These are phyloP conservation scores for Lasiosphaeria miniovina DNA, from an alignment of 495 filamentous ascomycete species.

Conservation along the genomic window DNA sequence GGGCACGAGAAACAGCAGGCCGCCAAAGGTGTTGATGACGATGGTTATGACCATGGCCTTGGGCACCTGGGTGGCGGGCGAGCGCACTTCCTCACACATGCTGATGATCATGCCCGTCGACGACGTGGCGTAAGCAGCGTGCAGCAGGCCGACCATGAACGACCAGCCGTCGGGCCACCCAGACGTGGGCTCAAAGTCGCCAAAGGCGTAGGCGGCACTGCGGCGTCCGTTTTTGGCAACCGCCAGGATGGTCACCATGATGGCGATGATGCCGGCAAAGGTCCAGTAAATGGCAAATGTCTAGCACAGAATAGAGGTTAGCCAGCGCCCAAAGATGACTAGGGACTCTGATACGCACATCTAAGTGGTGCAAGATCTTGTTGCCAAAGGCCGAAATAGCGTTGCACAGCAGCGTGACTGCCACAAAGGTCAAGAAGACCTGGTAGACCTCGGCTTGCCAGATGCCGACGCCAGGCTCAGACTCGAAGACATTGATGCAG, in stretches of 20 bases:
- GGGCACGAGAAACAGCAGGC: conserved; percentile 48
- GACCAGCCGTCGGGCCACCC: conserved; percentile 51
- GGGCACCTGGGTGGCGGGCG: conserved; percentile 47
- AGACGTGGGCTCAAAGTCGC: conserved; percentile 44
- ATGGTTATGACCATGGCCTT: conserved; percentile 52
- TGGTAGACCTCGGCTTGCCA: conserved; percentile 52
- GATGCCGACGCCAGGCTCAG: conserved; percentile 32
- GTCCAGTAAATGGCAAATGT: conserved; percentile 53
- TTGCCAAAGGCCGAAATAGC: conserved; percentile 57
- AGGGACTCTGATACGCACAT: conserved; percentile 35
- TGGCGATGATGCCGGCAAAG: conserved; percentile 45
- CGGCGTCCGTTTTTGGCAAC: conserved; percentile 45
- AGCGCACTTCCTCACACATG: conserved; percentile 51
- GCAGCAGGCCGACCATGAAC: conserved; percentile 46
- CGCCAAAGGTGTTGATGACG: conserved; percentile 46
- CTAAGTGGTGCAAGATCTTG: conserved; percentile 53
- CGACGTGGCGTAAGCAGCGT: conserved; percentile 50
- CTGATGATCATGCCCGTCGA: conserved; percentile 54
- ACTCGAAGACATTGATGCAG: conserved; percentile 54
- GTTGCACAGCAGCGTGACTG: conserved; percentile 52
- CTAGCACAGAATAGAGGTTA: conserved; percentile 16
- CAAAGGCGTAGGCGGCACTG: conserved; percentile 39
- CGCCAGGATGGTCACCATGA: conserved; percentile 41
- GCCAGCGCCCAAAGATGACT: not conserved
- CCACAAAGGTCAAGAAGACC: conserved; percentile 59